phyloP scores from a whole-genome alignment of 352 stramenopile species.

The Blastocystis sp. region DNA sequence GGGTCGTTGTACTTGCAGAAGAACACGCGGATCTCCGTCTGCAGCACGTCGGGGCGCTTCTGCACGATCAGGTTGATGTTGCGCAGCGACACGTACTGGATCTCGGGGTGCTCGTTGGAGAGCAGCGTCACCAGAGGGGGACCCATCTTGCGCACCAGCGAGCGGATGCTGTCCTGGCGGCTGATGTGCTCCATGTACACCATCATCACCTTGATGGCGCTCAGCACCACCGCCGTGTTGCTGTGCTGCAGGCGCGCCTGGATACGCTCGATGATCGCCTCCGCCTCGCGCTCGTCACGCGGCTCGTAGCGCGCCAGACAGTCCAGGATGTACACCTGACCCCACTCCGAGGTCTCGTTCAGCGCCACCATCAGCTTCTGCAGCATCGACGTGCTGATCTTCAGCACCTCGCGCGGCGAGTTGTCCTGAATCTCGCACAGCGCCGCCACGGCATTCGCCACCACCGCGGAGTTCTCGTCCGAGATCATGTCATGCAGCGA shows the following conservation, averaged over 20 bases:
- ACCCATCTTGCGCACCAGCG: conserved; percentile 88
- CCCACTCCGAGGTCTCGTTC: conserved; percentile 99
- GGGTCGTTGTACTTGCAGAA: conserved; percentile 65
- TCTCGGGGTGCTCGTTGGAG: conserved; percentile 90
- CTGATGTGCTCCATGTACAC: conserved; percentile 86
- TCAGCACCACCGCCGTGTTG: conserved; percentile 96
- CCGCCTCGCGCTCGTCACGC: conserved; percentile 88
- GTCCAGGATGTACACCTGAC: conserved; percentile 96
- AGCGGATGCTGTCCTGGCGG: conserved; percentile 84
- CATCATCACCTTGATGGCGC: conserved; percentile 91
- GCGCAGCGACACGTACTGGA: conserved; percentile 95
- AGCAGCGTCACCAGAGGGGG: conserved; percentile 96
- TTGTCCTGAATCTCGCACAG: conserved; percentile 94
- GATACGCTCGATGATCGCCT: conserved; percentile 97
- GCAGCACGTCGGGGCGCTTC: conserved; percentile 89
- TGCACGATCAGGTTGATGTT: conserved; percentile 99
- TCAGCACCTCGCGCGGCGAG: conserved; percentile 85
- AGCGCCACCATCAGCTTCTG: conserved; percentile 95
- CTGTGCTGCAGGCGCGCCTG: conserved; percentile 93
- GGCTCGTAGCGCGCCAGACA: conserved; percentile 87
- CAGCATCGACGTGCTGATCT: conserved; percentile 91
- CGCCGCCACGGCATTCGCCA: conserved; percentile 96
- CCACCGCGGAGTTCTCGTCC: conserved; percentile 90
- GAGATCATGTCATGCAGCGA: conserved; percentile 94
- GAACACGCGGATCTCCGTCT: conserved; percentile 80